Evolutionary conservation across 139 green algal species (phyloP), one percentile per base, ranked within the genome.

Genomic region (Penium margaritaceum): DNA sequence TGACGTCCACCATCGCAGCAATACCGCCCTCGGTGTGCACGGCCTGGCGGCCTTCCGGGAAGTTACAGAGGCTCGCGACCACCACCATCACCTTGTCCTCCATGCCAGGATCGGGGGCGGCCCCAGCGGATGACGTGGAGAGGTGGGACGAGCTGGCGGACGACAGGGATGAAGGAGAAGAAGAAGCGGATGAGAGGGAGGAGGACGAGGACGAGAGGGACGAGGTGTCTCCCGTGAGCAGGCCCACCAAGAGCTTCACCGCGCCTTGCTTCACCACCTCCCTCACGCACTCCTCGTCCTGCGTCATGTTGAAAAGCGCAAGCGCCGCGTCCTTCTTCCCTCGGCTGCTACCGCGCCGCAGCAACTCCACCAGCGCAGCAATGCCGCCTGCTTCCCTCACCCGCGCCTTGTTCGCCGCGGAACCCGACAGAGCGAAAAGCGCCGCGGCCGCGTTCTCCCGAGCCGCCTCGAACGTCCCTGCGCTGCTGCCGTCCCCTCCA

Each of bases 361-460:
- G 70, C 39, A 74, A 5, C 3, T 67, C 43, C 30, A 78, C 63
- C 35, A 78, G 39, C 4, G n/a, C 5, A 5, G 27, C 21, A 5
- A 78, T 54, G 4, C 6, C 70, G 24, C 70, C 70, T 29, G 63
- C 30, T 5, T 78, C 37, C 4, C 53, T 63, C 4, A 78, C 54
- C 47, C 62, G n/a, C 32, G 21, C 38, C 27, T 41, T 36, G 32
- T 78, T 78, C 7, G 27, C 63, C 27, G 19, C 36, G 37, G 43
- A 21, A 21, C 77, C 46, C 14, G 70, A 78, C n/a, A 78, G 62
- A 36, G 77, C 77, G 39, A 78, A 41, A 24, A 78, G 70, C 19
- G 70, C 70, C 39, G 53, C 77, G n/a, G 15, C 53, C 19, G 70
- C 70, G 63, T 78, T 67, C 9, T 67, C 5, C 70, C 41, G 4